Percentiles rank a stretch among this genome's conserved stretches.
These are phyloP conservation scores for Tirmania nivea DNA, from an alignment of 495 filamentous ascomycete species.

Conservation along the genomic window DNA sequence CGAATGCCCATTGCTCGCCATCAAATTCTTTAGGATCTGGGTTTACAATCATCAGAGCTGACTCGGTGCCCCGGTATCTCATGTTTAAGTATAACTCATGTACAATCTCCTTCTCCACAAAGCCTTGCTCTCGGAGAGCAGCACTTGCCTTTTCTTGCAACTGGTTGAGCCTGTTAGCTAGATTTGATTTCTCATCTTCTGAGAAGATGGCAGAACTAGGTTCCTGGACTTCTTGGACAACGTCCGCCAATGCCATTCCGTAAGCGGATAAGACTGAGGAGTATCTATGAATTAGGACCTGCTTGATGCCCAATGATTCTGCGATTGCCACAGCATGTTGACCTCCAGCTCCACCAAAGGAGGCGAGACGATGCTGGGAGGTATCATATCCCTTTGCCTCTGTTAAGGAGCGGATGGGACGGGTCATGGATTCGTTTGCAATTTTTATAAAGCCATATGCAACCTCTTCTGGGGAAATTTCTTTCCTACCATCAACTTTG, in stretches of 20 bases:
- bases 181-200: constrained; percentile 30
- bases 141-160: constrained; percentile 45
- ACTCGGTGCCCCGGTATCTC: constrained; percentile 72
- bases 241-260: constrained; percentile 89
- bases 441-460: constrained; percentile 81
- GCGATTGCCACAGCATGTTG: constrained; percentile 96
- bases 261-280: constrained; percentile 91
- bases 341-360: constrained; percentile 86
- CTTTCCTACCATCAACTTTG: constrained; percentile 32
- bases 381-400: constrained; percentile 89
- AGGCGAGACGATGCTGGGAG: constrained; percentile 68
- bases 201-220: constrained; percentile 68
- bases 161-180: constrained; percentile 36
- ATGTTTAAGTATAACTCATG: constrained; percentile 83
- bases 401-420: constrained; percentile 78
- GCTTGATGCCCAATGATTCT: constrained; percentile 61
- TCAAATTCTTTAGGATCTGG: constrained; percentile 28
- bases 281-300: constrained; percentile 77
- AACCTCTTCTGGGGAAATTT: constrained; percentile 69
- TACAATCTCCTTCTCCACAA: constrained; percentile 44
- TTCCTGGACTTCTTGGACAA: constrained; percentile 80
- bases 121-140: constrained; percentile 51
- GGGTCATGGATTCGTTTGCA: constrained; percentile 87
- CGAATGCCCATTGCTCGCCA: constrained; percentile 55
- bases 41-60: constrained; percentile 62